Evolutionary conservation across 73 alveolate species (phyloP), one percentile per base, ranked within the genome.

Genomic region (Effrenium voratum): DNA sequence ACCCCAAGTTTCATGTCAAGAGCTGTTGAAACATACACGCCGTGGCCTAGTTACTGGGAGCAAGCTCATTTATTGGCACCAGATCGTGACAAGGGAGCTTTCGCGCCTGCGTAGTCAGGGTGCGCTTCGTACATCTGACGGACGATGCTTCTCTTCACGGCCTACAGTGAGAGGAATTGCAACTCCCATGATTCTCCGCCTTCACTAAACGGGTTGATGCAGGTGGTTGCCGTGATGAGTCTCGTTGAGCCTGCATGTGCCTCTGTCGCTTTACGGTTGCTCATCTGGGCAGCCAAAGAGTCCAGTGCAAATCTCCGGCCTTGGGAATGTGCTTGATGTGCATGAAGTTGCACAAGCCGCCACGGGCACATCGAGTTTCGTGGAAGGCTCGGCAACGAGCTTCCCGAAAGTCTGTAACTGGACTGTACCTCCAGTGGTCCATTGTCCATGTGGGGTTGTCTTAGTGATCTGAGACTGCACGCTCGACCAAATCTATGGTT

Each of bases 311-410:
- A 32, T 13, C 38, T 45, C 36, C 84, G 5, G 77, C 98, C 98
- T 91, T 91, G 73, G 99, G 99, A 19, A 99, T 99, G 93, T 99
- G 99, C 99, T 99, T 99, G 93, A 99, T 99, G 99, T 99, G 99
- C 99, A 99, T 99, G 99, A 99, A 99, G 95, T 99, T 99, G 91
- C 99, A 99, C 98, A 99, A 99, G 60, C 99, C 99, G 28, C 99
- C 99, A 73, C 99, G 99, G 8, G 82, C 83, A n/a, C 98, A 92
- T 4, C 98, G 63, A 10, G 98, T 75, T 68, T 99, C 99, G 81
- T 99, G 99, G 93, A 99, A 99, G 92, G 99, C 99, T 81, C 99
- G 99, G 98, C 99, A 99, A 86, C 99, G 99, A 46, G 99, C 99
- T 95, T 99, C 99, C 90, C 99, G 99, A 98, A 99, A 99, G 99